Evolutionary conservation across 2,329 filamentous ascomycete genomes (phyloP), one percentile per base, ranked within the genome.

Genomic region (Ophiostoma ulmi): DNA sequence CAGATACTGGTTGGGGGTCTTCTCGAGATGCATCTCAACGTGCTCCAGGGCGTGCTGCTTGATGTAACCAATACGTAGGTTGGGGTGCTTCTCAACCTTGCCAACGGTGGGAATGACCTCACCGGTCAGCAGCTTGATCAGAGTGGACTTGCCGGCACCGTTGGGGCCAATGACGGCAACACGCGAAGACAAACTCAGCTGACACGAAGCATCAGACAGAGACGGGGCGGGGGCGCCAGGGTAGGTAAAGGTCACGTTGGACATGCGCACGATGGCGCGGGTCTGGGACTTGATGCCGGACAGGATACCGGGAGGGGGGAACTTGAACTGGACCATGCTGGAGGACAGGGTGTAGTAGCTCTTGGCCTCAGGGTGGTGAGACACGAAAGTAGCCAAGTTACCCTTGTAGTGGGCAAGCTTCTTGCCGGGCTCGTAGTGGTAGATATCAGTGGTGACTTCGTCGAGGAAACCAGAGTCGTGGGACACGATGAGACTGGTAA

Each of bases 21-120:
- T 99, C 82, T 99, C 95, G 76, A 98, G 85, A 78, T 99, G 95
- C 94, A 97, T 97, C 83, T 99, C 94, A 13, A 99, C 95, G 87
- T 99, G 95, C 85, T 99, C 95, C 14, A 99, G 86, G 64, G 95
- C 95, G 81, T 99, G 95, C 84, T 99, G 95, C 84, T 98, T 98
- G 84, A 99, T 98, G 84, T 99, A 99, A 70, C 95, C 95, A 77
- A 99, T 97, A 85, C 95, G 94, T 78, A 99, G 83, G 80, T 99
- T 99, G 75, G 95, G 95, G 80, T 99, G 95, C 85, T 98, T 98
- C 85, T 98, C 94, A 35, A 99, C 95, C 79, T 89, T 92, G 74
- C 95, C 95, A 26, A 82, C 81, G 73, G 91, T 91, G 20, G 92
- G 95, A 75, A 97, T 90, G 26, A 90, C 88, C 80, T 98, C 95